Base-by-base conservation (phyloP, 441 rosid species). In the Hura crepitans region DNA sequence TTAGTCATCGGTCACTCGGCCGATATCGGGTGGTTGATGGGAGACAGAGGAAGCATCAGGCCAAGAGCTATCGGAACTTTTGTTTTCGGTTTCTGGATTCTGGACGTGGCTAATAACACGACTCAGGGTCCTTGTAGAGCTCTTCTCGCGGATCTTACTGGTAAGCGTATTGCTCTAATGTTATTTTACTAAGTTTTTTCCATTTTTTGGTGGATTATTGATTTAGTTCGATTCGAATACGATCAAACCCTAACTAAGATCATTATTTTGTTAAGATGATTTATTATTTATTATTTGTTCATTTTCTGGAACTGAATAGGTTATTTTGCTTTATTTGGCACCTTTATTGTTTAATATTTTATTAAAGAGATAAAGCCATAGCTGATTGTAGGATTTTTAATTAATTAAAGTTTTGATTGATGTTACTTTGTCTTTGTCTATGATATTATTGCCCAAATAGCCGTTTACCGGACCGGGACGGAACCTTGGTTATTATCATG, bases 121-220 rank as follows among this genome's bases (percentile, higher is more conserved):
- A 92, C 98, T 78, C 98, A 92, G 51, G 99, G 98, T 68, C 97
- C 97, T 46, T 92, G 98, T 65, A 77, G 97, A 81, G 99, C 99
- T 76, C 87, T 95, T 57, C 98, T 95, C 4, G 98, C 92, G 18
- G 96, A 92, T 86, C 96, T 92, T 68, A 92, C 98, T 56, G 97
- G 97, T 95, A 81, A 74, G 65, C 50, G 33, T 46, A 6, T 15
- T 28, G 31, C 49, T 66, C 23, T 51, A 55, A 28, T 27, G 51
- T 18, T 35, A 30, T 22, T 66, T 11, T 31, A 33, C 20, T 22
- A 2, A 47, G 28, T 23, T 39, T 68, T 35, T 23, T n/a, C n/a
- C 15, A 53, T 51, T 25, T 13, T 6, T 42, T 4, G 31, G 11
- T 2, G n/a, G n/a, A n/a, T n/a, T n/a, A n/a, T 69, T 47, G 43